Evolutionary conservation across 352 stramenopile species (phyloP), one percentile per base, ranked within the genome.

Genomic region (Phytophthora multivora): DNA sequence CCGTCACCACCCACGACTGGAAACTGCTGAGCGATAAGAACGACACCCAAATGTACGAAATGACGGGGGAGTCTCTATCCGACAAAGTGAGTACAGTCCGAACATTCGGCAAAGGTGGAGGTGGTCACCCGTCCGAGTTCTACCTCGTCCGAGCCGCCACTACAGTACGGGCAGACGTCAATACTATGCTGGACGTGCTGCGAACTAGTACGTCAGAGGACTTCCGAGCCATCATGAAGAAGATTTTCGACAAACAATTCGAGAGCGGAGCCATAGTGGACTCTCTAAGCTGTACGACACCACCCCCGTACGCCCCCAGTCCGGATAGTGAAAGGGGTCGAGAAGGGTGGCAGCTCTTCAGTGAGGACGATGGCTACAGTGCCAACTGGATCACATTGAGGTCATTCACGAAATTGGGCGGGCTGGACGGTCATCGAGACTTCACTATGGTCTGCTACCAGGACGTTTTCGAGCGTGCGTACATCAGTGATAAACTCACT

Each of bases 401-500:
- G 13, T 38, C 63, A 3, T 71, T 78, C 18, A 63, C 66, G 46
- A 74, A 66, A 28, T 33, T 82, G 15, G 63, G 66, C 10, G 54
- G 66, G 6, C 53, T 69, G 16, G 76, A 86, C 16, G 61, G 59
- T n/a, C 56, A 53, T 18, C 73, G 66, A 28, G 80, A 89, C 47
- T 87, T 89, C 47, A 89, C 78, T 5, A 71, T 89, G 47, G 67
- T 83, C 10, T 80, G 66, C 63, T 89, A 88, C 63, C 80, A 89
- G 53, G 80, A 89, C 53, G 59, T 71, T 21, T 89, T 86, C 60
- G 64, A 86, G 54, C 75, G 75, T 21, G 23, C 51, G n/a, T 42
- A 69, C 36, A 63, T 58, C 21, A 75, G 65, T 35, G 52, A 72
- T 33, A 59, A 49, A 31, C 30, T 79, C 9, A 43, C 59, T 19